Percentiles rank a stretch among this genome's conserved stretches.
These are phyloP conservation scores for Solanum corneliomulleri DNA, from an alignment of 257 asterid genomes.

Conservation along the genomic window DNA sequence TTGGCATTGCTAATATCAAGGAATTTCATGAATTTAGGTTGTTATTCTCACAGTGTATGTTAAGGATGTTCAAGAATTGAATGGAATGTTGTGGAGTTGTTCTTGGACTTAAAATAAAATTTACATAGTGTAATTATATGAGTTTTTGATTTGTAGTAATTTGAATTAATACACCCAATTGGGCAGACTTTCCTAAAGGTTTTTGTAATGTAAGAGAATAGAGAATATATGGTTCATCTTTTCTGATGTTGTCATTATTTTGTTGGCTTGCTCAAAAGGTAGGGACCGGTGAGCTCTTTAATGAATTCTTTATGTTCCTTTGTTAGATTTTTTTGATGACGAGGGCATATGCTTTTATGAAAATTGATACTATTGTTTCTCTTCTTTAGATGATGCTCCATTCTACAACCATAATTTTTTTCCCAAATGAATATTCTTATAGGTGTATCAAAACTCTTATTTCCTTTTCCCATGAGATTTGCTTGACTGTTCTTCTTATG, in stretches of 20 bases:
- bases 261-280: neutral
- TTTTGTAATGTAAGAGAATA: neutral
- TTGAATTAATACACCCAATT: neutral
- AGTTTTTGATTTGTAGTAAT: neutral
- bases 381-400: no score
- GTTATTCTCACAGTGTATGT: neutral
- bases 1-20: neutral
- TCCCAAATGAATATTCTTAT: no score
- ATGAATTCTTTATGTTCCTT: no score
- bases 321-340: no score
- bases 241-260: neutral
- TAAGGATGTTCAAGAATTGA: neutral
- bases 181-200: neutral
- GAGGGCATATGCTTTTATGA: no score
- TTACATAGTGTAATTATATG: neutral
- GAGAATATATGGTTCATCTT: neutral
- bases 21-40: neutral
- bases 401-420: no score
- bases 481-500: no score
- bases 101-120: neutral
- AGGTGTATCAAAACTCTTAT: no score
- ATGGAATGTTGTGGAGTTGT: neutral
- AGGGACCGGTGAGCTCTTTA: neutral
- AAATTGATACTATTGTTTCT: no score
- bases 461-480: no score